phyloP scores from a whole-genome alignment of 1,284 basidiomycete species.

The Ceratobasidium sp. region DNA sequence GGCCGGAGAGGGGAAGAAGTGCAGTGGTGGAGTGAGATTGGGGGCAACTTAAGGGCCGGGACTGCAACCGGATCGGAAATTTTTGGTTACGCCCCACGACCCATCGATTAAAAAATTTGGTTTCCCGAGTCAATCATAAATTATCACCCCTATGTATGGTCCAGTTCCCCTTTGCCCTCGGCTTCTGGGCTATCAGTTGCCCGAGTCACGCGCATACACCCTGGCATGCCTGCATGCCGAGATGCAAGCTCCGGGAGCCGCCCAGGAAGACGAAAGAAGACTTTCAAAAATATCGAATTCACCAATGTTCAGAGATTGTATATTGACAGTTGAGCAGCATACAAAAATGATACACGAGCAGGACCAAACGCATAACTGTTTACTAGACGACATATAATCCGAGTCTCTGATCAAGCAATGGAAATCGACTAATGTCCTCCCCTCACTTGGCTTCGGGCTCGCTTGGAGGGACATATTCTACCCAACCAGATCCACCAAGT shows the following conservation, averaged over 20 bases:
- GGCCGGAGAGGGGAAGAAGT: slow-evolving; percentile 64
- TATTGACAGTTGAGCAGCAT: slow-evolving; percentile 20
- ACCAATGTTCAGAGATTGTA: neutral
- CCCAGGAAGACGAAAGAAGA: neutral
- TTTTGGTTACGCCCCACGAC: slow-evolving; percentile 13
- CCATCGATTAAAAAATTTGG: slow-evolving; percentile 42
- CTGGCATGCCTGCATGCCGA: slow-evolving; percentile 21
- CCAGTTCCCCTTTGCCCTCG: slow-evolving; percentile 40
- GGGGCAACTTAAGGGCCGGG: slow-evolving; percentile 46
- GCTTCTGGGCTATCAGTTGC: slow-evolving; percentile 40
- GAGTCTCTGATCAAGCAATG: neutral
- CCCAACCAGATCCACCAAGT: slow-evolving; percentile 75
- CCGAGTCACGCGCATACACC: slow-evolving; percentile 35
- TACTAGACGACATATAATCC: slow-evolving; percentile 14
- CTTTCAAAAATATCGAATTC: slow-evolving; percentile 1
- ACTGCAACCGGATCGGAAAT: slow-evolving; percentile 25
- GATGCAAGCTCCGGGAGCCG: slow-evolving; percentile 3
- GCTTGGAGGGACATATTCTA: slow-evolving; percentile 47
- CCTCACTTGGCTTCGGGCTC: slow-evolving; percentile 36
- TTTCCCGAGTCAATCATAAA: slow-evolving; percentile 32
- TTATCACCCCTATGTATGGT: neutral
- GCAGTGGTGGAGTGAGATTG: slow-evolving; percentile 57
- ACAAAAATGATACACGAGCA: slow-evolving; percentile 31
- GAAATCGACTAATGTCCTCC: slow-evolving; percentile 2
- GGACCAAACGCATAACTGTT: slow-evolving; percentile 14